Base-by-base conservation (phyloP, 202 grass and related monocot species). In the Schoenoplectus triqueter region DNA sequence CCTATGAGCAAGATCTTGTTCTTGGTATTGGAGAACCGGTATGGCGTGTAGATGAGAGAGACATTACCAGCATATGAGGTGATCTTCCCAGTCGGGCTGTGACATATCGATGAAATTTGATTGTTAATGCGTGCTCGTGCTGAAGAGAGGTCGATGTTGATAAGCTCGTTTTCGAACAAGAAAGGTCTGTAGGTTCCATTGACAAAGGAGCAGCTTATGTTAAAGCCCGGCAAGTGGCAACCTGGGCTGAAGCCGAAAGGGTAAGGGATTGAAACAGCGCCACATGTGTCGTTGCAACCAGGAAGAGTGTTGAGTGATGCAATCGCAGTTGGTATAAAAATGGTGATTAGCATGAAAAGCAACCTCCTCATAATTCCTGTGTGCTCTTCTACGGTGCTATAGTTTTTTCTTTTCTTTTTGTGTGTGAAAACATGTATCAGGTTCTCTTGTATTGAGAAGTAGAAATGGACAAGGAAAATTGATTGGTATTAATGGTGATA, bases 1-100 rank as follows among this genome's bases (percentile, higher is more conserved):
- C 86, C 86, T 50, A 87, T 55, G 52, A 52, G 56, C 5, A 65
- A 73, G 80, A 87, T 73, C 66, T 87, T 87, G 86, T 87, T 87
- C 18, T 21, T 67, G 39, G 64, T 39, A 56, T 83, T 48, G 11
- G 86, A 87, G 86, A 83, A 83, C 49, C 86, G 39, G 56, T 83
- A 87, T 39, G 86, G 54, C 3, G 78, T 14, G 6, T 11, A 8
- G 4, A 3, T 21, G 11, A 81, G 40, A 14, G 66, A 42, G 18
- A 86, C 14, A 0, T 1, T 10, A 67, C 85, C 78, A 6, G 39
- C 62, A 18, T 41, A 2, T 14, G 18, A n/a, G 17, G 51, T 71
- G 48, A 86, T 39, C 1, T 48, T 65, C 15, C 15, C 15, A 20
- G 50, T 44, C 1, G 66, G 14, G 40, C 64, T 83, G 79, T 87